A percentile compares a stretch with the other conserved stretches of the same genome.
Conservation (phyloP, 1,139 yeast genomes). For the Kodamaea plutei region DNA sequence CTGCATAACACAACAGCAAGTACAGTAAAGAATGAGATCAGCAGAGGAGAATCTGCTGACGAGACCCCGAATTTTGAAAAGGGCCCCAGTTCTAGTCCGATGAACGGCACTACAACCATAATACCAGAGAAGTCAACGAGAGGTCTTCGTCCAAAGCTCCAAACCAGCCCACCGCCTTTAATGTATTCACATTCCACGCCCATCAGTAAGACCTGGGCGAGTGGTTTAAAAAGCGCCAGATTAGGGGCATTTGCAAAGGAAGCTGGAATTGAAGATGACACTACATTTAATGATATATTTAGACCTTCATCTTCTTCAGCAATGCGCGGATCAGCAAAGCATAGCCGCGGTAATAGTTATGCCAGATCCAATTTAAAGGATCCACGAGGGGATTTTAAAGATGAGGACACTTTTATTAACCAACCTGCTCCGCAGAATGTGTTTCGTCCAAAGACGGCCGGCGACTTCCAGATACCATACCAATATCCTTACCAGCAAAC, state of each 20-base stretch:
- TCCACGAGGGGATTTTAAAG: slow-evolving; percentile 6
- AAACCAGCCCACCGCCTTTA: slow-evolving; percentile 9
- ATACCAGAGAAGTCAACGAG: slow-evolving; percentile 7
- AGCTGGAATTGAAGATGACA: slow-evolving; percentile 10
- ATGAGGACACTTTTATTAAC: slow-evolving; percentile 10
- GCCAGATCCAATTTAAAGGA: slow-evolving; percentile 3
- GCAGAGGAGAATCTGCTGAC: too few species aligned
- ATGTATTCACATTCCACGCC: slow-evolving; percentile 35
- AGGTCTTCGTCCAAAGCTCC: slow-evolving; percentile 9
- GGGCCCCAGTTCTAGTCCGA: slow-evolving; percentile 5
- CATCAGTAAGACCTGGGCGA: slow-evolving; percentile 10
- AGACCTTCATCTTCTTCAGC: slow-evolving; percentile 9
- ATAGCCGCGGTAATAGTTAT: slow-evolving; percentile 3
- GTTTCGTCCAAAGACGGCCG: background rate
- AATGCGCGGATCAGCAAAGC: slow-evolving; percentile 2
- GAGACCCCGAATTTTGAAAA: slow-evolving; percentile 1
- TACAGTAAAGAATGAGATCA: slow-evolving; percentile 3
- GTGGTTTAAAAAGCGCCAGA: slow-evolving; percentile 8
- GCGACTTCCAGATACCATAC: slow-evolving; percentile 6
- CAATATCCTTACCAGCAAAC: slow-evolving; percentile 7
- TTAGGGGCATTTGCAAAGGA: slow-evolving; percentile 7
- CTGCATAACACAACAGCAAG: slow-evolving; percentile 1
- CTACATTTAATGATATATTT: slow-evolving; percentile 14
- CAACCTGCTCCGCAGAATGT: slow-evolving; percentile 4
- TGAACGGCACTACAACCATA: slow-evolving; percentile 8